Base-by-base conservation (phyloP, 148 eudicot genomes). In the Agrostemma githago region DNA sequence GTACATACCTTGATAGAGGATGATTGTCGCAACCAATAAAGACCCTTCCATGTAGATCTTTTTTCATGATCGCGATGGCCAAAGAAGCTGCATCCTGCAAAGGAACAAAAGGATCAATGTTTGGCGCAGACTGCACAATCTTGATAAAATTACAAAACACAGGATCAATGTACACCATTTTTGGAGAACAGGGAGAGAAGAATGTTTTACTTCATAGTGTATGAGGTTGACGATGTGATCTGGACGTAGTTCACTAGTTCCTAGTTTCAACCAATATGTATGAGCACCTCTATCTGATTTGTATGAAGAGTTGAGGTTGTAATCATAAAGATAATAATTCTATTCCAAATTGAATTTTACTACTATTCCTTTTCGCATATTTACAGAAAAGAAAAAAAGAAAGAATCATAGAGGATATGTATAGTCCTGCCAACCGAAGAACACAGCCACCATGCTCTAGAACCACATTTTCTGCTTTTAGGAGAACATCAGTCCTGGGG, bases 11-110 rank as follows among this genome's bases (percentile, higher is more conserved):
- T 66, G 98, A 89, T 68, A 93, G 51, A 72, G 97, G 92, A 83
- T 93, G 95, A 85, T 89, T 91, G 75, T 93, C 98, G 71, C 97
- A 91, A 12, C 98, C 98, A 79, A 93, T 75, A 73, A 86, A 93
- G 74, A 89, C 79, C 57, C 79, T 76, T 46, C 88, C 75, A 26
- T 83, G 82, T 44, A 89, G 74, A 66, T 88, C 89, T 86, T 83
- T 93, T 77, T 84, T 91, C 82, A 93, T 60, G 74, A 93, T 86
- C 75, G 95, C 78, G 38, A 89, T 76, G 14, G 92, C 81, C 37
- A 93, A 84, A 10, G 91, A 85, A 78, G 91, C 97, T 42, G 95
- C 98, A 83, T 93, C 98, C 98, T 93, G 67, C 40, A 66, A 41
- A 71, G 74, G 63, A 62, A 40, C 6, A 69, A 19, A 56, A 56